Evolutionary conservation across 2,329 filamentous ascomycete species (phyloP).

Genomic region (Microdochium bolleyi): DNA sequence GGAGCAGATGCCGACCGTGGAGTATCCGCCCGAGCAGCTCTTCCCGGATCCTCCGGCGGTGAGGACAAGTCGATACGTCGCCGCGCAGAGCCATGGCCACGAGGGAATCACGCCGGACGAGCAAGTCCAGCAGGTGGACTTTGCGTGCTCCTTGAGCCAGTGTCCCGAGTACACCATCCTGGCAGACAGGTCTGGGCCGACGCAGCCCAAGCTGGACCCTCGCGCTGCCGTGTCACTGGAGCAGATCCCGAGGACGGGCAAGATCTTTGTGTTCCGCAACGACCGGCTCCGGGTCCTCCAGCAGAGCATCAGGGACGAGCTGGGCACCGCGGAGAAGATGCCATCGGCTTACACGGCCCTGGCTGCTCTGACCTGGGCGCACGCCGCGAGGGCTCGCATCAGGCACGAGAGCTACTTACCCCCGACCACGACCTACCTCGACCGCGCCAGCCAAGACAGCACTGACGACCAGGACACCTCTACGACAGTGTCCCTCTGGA

Average conservation of each 20-base stretch:
- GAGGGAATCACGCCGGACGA: constrained; percentile 7
- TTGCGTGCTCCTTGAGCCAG: constrained; percentile 15
- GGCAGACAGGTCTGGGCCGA: constrained; percentile 24
- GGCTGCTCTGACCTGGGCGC: constrained; percentile 30
- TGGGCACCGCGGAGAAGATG: constrained; percentile 7
- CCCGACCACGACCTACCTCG: not conserved
- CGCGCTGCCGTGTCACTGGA: constrained; percentile 16
- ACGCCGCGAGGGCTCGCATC: constrained; percentile 25
- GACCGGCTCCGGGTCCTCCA: constrained; percentile 23
- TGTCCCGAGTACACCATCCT: constrained; percentile 30
- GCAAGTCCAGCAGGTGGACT: constrained; percentile 5
- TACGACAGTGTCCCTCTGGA: constrained; percentile 20
- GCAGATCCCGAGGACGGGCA: constrained; percentile 26
- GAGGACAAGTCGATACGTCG: too few relatives aligned
- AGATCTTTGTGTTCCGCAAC: constrained; percentile 30
- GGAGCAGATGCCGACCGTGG: constrained; percentile 6
- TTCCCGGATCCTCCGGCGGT: constrained; percentile 14
- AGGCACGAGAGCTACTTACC: constrained; percentile 13
- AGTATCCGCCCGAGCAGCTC: constrained; percentile 17
- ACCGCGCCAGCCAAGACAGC: constrained; percentile 6
- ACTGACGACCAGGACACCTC: constrained; percentile 1
- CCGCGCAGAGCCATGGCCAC: constrained; percentile 4
- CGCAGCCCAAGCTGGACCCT: constrained; percentile 19
- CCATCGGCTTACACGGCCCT: constrained; percentile 31
- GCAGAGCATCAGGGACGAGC: constrained; percentile 9